Evolutionary conservation across 2,329 filamentous ascomycete species (phyloP).

Genomic region (Penicillium sp.): DNA sequence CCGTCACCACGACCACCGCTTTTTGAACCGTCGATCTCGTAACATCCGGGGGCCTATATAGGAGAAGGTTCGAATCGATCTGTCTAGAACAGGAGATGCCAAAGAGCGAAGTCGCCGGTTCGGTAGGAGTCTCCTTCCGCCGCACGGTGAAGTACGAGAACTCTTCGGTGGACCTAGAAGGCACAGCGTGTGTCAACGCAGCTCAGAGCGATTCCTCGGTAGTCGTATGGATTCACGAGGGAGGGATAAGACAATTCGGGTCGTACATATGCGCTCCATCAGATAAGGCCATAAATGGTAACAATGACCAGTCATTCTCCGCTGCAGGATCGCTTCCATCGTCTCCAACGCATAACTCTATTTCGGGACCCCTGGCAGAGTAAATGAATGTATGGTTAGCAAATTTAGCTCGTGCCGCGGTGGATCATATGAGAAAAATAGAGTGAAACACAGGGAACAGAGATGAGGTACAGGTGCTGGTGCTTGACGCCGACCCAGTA

Average conservation of each 20-base stretch:
- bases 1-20: slow-evolving; percentile 88
- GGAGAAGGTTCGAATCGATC: slow-evolving; percentile 67
- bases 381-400: too few relatives aligned
- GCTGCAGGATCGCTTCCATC: slow-evolving; percentile 67
- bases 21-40: slow-evolving; percentile 96
- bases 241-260: too few relatives aligned
- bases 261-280: slow-evolving; percentile 87
- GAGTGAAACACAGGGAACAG: too few relatives aligned
- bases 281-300: slow-evolving; percentile 94
- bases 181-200: too few relatives aligned
- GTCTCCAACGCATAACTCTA: slow-evolving; percentile 81
- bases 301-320: slow-evolving; percentile 79
- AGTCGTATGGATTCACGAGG: too few relatives aligned
- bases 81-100: slow-evolving; percentile 93
- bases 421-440: too few relatives aligned
- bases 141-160: slow-evolving; percentile 97
- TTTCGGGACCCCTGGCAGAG: slow-evolving; percentile 75
- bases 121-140: slow-evolving; percentile 39
- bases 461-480: too few relatives aligned
- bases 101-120: slow-evolving; percentile 71
- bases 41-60: slow-evolving; percentile 74
- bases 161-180: slow-evolving; percentile 62
- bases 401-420: too few relatives aligned
- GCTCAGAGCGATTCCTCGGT: too few relatives aligned
- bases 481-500: too few relatives aligned